Evolutionary conservation across 441 rosid genomes (phyloP), one percentile per base, ranked within the genome.

Genomic region (Syzygium malaccense): DNA sequence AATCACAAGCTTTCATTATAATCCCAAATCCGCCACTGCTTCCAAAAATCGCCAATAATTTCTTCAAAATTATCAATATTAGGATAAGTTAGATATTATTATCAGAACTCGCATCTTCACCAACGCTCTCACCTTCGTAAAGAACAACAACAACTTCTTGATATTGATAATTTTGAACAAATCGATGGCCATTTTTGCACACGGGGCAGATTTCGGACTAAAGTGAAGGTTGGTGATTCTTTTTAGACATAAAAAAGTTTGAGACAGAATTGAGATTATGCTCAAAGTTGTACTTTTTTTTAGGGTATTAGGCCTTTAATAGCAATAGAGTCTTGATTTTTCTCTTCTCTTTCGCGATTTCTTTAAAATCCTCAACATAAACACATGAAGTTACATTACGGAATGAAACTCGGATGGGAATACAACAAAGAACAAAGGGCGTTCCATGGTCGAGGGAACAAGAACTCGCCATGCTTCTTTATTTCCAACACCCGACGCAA

Each of bases 221-320:
- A 15, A 17, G 19, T 55, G 23, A 55, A 55, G 17, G 19, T 55
- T 17, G 56, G 7, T 5, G 8, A 4, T 55, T 55, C 23, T 55
- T 55, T 55, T 15, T 55, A 55, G 23, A 55, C 17, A 55, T 5
- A 55, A 55, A 17, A 15, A 55, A 18, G 7, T 55, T 6, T 15
- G 7, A 7, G 17, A 15, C 2, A n/a, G 6, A 62, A 14, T 14
- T 28, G 1, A 6, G 30, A 14, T 62, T 3, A 9, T 0, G 13
- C 18, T n/a, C n/a, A 14, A 60, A n/a, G 33, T 28, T 13, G 33
- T 7, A 9, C 5, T 6, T 56, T 57, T 57, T 25, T 60, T 6
- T 15, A 60, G 17, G 33, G 28, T 28, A 60, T 60, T n/a, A 60
- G 68, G 68, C 68, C 8, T 28, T 1, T 60, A 60, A 14, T 28